phyloP scores from a whole-genome alignment of 2,329 filamentous ascomycete genomes.

The Aspergillus brunneoviolaceus region DNA sequence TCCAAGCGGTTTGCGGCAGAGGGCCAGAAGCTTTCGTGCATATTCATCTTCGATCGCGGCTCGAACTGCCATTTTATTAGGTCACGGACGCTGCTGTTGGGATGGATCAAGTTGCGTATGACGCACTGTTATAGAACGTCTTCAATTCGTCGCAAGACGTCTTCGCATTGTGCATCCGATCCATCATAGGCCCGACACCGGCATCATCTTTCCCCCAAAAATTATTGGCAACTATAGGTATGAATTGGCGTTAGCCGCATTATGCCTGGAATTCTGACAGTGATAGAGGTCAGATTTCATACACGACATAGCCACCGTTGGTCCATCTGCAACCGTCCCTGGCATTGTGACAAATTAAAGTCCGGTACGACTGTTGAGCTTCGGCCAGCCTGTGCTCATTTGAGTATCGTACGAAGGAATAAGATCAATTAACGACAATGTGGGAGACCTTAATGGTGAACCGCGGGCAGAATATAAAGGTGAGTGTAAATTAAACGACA shows the following conservation, averaged over 20 bases:
- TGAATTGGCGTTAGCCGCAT: conserved; percentile 7
- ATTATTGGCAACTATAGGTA: conserved; percentile 78
- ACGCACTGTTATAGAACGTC: conserved; percentile 78
- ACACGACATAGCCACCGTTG: conserved; percentile 69
- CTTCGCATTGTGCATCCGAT: conserved; percentile 93
- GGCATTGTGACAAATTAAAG: conserved; percentile 52
- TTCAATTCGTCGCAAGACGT: conserved; percentile 91
- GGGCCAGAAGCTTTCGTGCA: conserved; percentile 77
- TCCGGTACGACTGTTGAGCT: conserved; percentile 26
- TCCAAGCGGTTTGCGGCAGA: conserved; percentile 85
- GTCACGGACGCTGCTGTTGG: neutral
- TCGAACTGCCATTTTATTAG: conserved; percentile 59
- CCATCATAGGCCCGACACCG: conserved; percentile 84
- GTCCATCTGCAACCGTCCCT: conserved; percentile 60
- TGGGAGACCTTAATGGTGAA: conserved; percentile 5
- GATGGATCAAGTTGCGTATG: neutral
- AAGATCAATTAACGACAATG: conserved; percentile 5
- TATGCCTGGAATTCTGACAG: neutral
- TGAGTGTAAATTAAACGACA: conserved; percentile 6
- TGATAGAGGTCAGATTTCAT: conserved; percentile 26
- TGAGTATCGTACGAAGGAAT: conserved; percentile 18
- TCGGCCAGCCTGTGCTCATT: conserved; percentile 40
- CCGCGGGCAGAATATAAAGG: neutral
- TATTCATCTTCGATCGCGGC: conserved; percentile 97
- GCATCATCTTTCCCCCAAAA: conserved; percentile 99